Conservation (phyloP, 192 early-diverging fungal genomes). For the Coemansia sp. region DNA sequence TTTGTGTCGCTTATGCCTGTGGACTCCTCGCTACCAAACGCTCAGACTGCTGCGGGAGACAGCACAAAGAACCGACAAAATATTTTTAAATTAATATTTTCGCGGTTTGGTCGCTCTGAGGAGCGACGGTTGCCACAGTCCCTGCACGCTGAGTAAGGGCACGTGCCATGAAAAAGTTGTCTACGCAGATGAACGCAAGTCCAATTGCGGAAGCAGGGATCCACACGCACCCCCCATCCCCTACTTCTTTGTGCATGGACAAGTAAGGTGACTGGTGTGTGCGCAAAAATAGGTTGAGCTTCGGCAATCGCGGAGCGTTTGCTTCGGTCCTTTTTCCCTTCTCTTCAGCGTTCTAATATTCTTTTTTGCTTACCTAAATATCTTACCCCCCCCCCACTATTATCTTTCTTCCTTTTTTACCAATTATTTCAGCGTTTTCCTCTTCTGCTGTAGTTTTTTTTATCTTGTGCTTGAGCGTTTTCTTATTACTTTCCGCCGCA, state of each 20-base stretch:
- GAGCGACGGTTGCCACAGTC: conserved; percentile 19
- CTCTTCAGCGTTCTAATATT: background rate
- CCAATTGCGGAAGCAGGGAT: background rate
- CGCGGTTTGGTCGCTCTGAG: conserved; percentile 9
- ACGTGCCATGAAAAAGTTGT: background rate
- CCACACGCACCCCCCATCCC: background rate
- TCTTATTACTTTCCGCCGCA: background rate
- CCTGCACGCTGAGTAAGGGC: conserved; percentile 27
- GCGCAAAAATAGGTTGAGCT: no score
- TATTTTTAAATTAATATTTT: conserved; percentile 36
- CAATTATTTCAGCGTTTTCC: background rate
- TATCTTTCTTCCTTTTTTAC: background rate
- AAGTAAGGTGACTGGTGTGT: no score
- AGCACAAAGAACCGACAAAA: conserved; percentile 22
- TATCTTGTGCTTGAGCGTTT: background rate
- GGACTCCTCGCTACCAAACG: conserved; percentile 52
- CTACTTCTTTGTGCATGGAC: conserved; percentile 2
- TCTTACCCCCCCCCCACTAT: no score
- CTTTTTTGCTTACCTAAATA: background rate
- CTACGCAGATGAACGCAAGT: background rate
- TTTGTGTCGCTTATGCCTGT: conserved; percentile 78
- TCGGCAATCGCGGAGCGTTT: no score
- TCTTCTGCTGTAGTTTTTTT: background rate
- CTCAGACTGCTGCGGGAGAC: conserved; percentile 22
- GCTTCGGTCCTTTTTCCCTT: background rate